phyloP scores from a whole-genome alignment of 2,329 filamentous ascomycete genomes.

The Trichoderma pleuroti region DNA sequence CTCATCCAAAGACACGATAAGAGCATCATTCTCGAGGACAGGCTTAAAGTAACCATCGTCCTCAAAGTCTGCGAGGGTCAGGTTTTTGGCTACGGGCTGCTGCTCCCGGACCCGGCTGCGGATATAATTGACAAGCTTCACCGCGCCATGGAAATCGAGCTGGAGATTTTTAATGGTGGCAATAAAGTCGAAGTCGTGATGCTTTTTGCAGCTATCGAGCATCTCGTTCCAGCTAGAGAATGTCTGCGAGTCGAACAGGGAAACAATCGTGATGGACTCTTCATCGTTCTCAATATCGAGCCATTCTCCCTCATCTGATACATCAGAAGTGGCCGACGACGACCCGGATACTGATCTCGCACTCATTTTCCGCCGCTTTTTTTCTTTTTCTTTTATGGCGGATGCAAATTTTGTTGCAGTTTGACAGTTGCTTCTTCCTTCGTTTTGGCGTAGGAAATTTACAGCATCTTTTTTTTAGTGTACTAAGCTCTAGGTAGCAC shows the following conservation, averaged over 20 bases:
- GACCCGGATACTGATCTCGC: neutral
- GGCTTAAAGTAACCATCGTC: slow-evolving; percentile 81
- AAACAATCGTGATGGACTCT: slow-evolving; percentile 59
- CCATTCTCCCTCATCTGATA: slow-evolving; percentile 46
- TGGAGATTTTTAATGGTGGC: slow-evolving; percentile 53
- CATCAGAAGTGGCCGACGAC: neutral
- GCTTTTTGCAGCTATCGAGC: slow-evolving; percentile 65
- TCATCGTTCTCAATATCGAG: slow-evolving; percentile 60
- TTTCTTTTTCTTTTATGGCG: neutral
- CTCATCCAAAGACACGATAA: slow-evolving; percentile 85
- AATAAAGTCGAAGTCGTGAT: slow-evolving; percentile 64
- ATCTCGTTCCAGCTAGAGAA: slow-evolving; percentile 63
- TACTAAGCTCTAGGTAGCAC: neutral
- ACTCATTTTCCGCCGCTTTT: slow-evolving; percentile 9
- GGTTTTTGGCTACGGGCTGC: slow-evolving; percentile 50
- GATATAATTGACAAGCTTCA: slow-evolving; percentile 73
- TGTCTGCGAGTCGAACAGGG: slow-evolving; percentile 63
- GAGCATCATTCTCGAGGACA: slow-evolving; percentile 80
- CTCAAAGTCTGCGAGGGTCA: slow-evolving; percentile 61
- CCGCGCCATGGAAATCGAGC: slow-evolving; percentile 69
- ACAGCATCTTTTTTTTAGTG: neutral
- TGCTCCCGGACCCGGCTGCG: slow-evolving; percentile 46
- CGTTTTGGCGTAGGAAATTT: neutral
- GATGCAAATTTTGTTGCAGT: neutral
- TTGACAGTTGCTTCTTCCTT: neutral